These are phyloP conservation scores for Phytophthora megakarya DNA, from an alignment of 352 stramenopile genomes.

Conservation along the genomic window DNA sequence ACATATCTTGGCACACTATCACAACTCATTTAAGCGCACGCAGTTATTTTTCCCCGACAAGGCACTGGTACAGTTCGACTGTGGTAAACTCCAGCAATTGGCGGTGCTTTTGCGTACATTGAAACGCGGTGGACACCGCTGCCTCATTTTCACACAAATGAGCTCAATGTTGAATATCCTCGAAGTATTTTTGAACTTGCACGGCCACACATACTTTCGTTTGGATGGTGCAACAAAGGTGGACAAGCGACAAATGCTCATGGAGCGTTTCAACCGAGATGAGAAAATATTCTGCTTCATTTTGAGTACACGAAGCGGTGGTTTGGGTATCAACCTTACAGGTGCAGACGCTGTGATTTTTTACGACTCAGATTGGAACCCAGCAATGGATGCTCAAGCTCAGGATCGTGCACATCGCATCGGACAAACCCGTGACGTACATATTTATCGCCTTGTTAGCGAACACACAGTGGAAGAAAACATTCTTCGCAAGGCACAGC, in stretches of 20 bases:
- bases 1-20: constrained; percentile 48
- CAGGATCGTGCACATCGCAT: constrained; percentile 98
- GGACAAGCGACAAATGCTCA: constrained; percentile 95
- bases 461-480: constrained; percentile 99
- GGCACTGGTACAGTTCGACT: constrained; percentile 97
- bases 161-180: constrained; percentile 99
- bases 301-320: constrained; percentile 96
- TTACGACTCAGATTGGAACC: constrained; percentile 95
- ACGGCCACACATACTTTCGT: constrained; percentile 98
- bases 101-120: constrained; percentile 94
- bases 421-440: constrained; percentile 97
- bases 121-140: constrained; percentile 94
- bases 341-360: constrained; percentile 95
- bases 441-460: constrained; percentile 98
- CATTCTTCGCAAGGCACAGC: constrained; percentile 98
- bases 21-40: constrained; percentile 74
- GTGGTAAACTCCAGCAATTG: constrained; percentile 91
- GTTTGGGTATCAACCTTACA: constrained; percentile 98
- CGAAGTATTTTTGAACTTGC: constrained; percentile 98
- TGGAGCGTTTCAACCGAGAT: constrained; percentile 99
- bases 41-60: constrained; percentile 98
- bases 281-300: constrained; percentile 99
- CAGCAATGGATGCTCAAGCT: constrained; percentile 93
- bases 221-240: constrained; percentile 97
- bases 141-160: constrained; percentile 98